phyloP scores from a whole-genome alignment of 371 early-diverging fungal genomes.

The Fennellomyces sp. region DNA sequence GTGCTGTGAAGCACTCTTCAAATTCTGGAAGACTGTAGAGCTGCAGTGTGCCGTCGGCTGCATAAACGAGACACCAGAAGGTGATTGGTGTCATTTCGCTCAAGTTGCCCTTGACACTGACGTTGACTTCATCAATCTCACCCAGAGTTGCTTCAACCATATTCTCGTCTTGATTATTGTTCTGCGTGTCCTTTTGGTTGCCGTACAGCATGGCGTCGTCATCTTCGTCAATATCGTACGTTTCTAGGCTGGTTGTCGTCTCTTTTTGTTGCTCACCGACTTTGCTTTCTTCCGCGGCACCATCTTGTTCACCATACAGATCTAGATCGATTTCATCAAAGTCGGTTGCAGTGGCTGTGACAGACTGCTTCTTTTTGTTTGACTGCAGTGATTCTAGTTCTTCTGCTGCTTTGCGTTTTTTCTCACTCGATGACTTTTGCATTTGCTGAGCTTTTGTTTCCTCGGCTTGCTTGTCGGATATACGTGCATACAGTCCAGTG shows the following conservation, averaged over 20 bases:
- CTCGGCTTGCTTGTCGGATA: slow-evolving; percentile 28
- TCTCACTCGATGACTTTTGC: slow-evolving; percentile 6
- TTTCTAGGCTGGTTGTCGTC: too few relatives aligned
- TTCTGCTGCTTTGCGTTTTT: slow-evolving; percentile 33
- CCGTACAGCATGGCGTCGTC: slow-evolving; percentile 39
- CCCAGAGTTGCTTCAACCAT: slow-evolving; percentile 13
- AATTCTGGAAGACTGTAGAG: slow-evolving; percentile 76
- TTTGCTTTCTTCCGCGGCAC: neutral
- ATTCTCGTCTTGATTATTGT: neutral
- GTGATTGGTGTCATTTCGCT: slow-evolving; percentile 27
- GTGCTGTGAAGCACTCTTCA: slow-evolving; percentile 62
- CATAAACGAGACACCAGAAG: slow-evolving; percentile 45
- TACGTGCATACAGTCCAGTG: slow-evolving; percentile 47
- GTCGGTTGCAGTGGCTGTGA: slow-evolving; percentile 17
- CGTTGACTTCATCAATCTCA: slow-evolving; percentile 43
- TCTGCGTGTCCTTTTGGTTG: neutral
- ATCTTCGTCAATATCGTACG: slow-evolving; percentile 29
- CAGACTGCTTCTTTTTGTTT: slow-evolving; percentile 17
- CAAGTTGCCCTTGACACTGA: slow-evolving; percentile 35
- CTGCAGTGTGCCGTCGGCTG: slow-evolving; percentile 42
- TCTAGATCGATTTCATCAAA: slow-evolving; percentile 69
- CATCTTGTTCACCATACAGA: slow-evolving; percentile 57
- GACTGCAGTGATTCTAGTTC: slow-evolving; percentile 3
- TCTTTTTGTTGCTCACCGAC: neutral
- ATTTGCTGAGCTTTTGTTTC: slow-evolving; percentile 1